Evolutionary conservation across 805 yeast species (phyloP).

Genomic region (Brettanomyces naardenensis): DNA sequence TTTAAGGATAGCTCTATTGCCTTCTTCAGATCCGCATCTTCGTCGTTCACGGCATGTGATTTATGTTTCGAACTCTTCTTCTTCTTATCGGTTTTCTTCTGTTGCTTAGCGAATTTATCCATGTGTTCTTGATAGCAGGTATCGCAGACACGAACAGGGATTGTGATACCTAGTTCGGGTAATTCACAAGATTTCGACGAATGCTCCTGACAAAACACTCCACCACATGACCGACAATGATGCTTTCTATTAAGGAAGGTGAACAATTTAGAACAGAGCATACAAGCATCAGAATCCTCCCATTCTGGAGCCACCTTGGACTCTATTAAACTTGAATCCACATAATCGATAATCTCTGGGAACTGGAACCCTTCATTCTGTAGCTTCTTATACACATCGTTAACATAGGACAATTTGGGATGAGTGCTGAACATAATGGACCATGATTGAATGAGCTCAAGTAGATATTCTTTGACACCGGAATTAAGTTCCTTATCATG

Average conservation of each 20-base stretch:
- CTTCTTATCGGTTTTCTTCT: constrained; percentile 6
- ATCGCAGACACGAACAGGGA: constrained; percentile 91
- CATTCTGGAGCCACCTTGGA: constrained; percentile 95
- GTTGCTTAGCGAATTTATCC: constrained; percentile 20
- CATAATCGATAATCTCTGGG: constrained; percentile 39
- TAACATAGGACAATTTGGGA: constrained; percentile 57
- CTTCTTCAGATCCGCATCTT: constrained; percentile 66
- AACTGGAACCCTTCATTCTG: constrained; percentile 57
- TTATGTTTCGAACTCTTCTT: constrained; percentile 13
- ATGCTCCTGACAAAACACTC: constrained; percentile 81
- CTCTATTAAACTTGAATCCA: constrained; percentile 56
- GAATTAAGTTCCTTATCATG: constrained; percentile 26
- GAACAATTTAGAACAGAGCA: constrained; percentile 81
- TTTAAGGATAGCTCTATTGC: constrained; percentile 76
- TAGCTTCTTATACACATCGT: constrained; percentile 51
- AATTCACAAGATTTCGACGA: constrained; percentile 66
- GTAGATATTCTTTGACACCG: constrained; percentile 51
- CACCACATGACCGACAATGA: constrained; percentile 97
- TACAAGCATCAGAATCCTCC: constrained; percentile 92
- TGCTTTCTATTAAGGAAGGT: constrained; percentile 84
- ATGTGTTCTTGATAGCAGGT: constrained; percentile 67
- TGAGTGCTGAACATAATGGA: constrained; percentile 63
- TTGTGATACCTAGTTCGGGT: constrained; percentile 78
- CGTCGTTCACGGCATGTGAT: constrained; percentile 33
- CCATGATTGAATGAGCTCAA: constrained; percentile 71